Evolutionary conservation across 2,329 filamentous ascomycete genomes (phyloP).

Genomic region (Ambrosiella xylebori): DNA sequence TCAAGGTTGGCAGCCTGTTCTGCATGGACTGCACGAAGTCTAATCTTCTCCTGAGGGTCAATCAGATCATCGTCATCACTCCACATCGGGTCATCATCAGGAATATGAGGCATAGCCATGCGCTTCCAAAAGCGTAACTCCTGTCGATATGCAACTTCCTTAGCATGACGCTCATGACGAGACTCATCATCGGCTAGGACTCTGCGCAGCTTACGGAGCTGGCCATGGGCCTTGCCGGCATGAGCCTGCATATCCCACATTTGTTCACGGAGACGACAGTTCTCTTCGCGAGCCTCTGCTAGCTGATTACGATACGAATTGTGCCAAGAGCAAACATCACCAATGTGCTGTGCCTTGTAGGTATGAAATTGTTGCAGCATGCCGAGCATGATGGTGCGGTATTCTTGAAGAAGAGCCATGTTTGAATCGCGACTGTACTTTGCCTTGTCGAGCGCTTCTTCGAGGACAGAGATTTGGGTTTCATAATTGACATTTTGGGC

Average conservation of each 20-base stretch:
- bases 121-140: conserved; percentile 50
- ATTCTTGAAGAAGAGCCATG: conserved; percentile 38
- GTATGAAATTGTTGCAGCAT: conserved; percentile 48
- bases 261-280: conserved; percentile 43
- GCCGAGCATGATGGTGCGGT: conserved; percentile 36
- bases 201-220: conserved; percentile 38
- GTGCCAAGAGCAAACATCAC: conserved; percentile 47
- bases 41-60: conserved; percentile 41
- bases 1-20: conserved; percentile 21
- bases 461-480: conserved; percentile 40
- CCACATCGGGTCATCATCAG: conserved; percentile 43
- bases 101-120: conserved; percentile 43
- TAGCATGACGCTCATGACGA: conserved; percentile 35
- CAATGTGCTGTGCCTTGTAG: conserved; percentile 46
- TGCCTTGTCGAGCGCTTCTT: conserved; percentile 44
- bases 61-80: conserved; percentile 49
- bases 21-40: conserved; percentile 26
- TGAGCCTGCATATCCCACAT: conserved; percentile 50
- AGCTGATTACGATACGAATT: conserved; percentile 48
- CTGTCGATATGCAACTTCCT: conserved; percentile 35
- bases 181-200: conserved; percentile 38
- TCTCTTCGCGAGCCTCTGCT: conserved; percentile 47
- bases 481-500: conserved; percentile 44
- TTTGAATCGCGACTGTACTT: conserved; percentile 44
- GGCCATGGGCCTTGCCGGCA: conserved; percentile 39